These are phyloP conservation scores for Exophiala calicioides DNA, from an alignment of 2,329 filamentous ascomycete species.

Conservation along the genomic window DNA sequence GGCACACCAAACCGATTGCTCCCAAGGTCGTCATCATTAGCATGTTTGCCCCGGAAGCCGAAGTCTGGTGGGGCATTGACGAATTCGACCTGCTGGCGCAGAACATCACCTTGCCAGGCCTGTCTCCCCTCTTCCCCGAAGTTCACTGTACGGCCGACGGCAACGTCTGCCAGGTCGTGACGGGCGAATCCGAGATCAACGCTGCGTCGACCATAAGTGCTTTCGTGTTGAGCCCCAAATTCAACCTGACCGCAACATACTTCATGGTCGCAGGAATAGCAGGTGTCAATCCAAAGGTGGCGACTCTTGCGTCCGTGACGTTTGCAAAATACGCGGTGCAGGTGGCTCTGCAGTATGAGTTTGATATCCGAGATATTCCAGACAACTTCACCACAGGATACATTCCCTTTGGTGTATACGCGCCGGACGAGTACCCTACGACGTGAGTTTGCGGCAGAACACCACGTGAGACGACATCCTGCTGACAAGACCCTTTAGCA, in stretches of 20 bases:
- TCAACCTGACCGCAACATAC: slow-evolving; percentile 68
- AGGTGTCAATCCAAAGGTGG: slow-evolving; percentile 69
- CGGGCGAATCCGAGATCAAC: slow-evolving; percentile 68
- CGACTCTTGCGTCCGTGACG: slow-evolving; percentile 66
- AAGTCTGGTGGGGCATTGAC: slow-evolving; percentile 60
- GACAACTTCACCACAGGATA: slow-evolving; percentile 67
- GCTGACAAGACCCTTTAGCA: slow-evolving; percentile 35
- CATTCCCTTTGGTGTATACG: slow-evolving; percentile 61
- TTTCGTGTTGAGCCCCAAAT: slow-evolving; percentile 60
- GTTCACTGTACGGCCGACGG: slow-evolving; percentile 64
- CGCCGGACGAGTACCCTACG: slow-evolving; percentile 58
- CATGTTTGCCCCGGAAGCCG: slow-evolving; percentile 63
- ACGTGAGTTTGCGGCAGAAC: slow-evolving; percentile 8
- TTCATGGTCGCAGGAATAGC: slow-evolving; percentile 73
- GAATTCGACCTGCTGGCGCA: slow-evolving; percentile 59
- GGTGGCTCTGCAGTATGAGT: slow-evolving; percentile 73
- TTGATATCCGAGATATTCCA: slow-evolving; percentile 69
- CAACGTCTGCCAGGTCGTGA: slow-evolving; percentile 63
- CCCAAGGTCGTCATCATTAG: slow-evolving; percentile 47
- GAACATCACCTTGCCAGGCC: slow-evolving; percentile 61
- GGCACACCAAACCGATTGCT: slow-evolving; percentile 13
- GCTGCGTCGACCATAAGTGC: slow-evolving; percentile 67
- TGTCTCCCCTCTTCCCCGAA: slow-evolving; percentile 66
- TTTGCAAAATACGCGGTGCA: slow-evolving; percentile 71
- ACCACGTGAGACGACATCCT: background rate